Evolutionary conservation across 1,284 basidiomycete genomes (phyloP).

Genomic region (Sporisorium sorghi): DNA sequence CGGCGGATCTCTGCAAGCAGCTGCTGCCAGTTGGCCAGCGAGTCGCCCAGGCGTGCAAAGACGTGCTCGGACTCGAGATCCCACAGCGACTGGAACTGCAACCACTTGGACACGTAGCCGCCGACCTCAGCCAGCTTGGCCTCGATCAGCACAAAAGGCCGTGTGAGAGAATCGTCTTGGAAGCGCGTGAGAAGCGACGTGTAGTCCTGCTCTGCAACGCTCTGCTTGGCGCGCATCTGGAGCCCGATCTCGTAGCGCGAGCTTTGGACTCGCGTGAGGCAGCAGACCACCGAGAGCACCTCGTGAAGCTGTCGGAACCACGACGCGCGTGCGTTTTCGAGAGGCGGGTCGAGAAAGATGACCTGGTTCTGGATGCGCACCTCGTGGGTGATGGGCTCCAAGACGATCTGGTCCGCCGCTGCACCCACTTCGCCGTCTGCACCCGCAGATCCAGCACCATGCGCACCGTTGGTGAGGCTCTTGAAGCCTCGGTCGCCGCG

Average conservation of each 20-base stretch:
- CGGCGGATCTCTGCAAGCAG: conserved; percentile 95
- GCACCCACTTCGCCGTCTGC: conserved; percentile 14
- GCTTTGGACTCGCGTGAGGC: conserved; percentile 86
- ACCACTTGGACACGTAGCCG: conserved; percentile 95
- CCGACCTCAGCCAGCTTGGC: conserved; percentile 85
- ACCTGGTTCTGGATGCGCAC: conserved; percentile 98
- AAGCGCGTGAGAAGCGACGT: conserved; percentile 83
- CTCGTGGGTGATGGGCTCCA: conserved; percentile 77
- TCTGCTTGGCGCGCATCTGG: conserved; percentile 51
- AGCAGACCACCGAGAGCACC: conserved; percentile 82
- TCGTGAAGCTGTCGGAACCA: conserved; percentile 94
- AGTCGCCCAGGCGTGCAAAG: conserved; percentile 92
- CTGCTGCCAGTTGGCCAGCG: conserved; percentile 89
- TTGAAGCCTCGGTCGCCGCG: conserved; percentile 26
- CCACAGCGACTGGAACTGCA: conserved; percentile 98
- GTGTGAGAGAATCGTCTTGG: conserved; percentile 78
- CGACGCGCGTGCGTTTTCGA: conserved; percentile 88
- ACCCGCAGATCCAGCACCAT: background rate
- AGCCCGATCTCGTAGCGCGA: conserved; percentile 87
- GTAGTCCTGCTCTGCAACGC: conserved; percentile 71
- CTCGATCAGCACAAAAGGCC: conserved; percentile 88
- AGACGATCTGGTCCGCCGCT: conserved; percentile 35
- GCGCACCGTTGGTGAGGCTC: conserved; percentile 16
- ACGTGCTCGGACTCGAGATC: conserved; percentile 97
- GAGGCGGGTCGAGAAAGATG: conserved; percentile 96